phyloP scores from a whole-genome alignment of 129 eudicot species.

The Pulicaria dysenterica region DNA sequence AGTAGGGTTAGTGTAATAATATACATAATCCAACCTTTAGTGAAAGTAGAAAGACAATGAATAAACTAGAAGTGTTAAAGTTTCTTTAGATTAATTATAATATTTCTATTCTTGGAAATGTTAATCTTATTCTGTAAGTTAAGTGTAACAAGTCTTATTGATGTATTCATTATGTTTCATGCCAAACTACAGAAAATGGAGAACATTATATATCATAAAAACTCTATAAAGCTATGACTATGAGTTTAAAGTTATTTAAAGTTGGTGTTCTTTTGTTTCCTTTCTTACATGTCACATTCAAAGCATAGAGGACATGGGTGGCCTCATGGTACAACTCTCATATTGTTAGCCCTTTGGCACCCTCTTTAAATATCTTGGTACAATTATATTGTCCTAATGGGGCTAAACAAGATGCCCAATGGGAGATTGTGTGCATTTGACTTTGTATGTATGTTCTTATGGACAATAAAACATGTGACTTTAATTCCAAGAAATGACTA shows the following conservation, averaged over 20 bases:
- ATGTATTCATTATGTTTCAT: not conserved
- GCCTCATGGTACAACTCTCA: constrained; percentile 9
- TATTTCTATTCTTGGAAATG: not conserved
- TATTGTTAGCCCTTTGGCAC: constrained; percentile 10
- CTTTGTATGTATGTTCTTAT: not conserved
- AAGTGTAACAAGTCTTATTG: not conserved
- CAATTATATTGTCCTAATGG: constrained; percentile 23
- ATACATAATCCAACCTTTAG: not conserved
- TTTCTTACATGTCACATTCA: constrained; percentile 10
- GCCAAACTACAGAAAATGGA: not conserved
- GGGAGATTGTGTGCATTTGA: not conserved
- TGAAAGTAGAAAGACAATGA: not conserved
- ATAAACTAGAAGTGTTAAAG: not conserved
- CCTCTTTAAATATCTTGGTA: constrained; percentile 2
- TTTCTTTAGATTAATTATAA: not conserved
- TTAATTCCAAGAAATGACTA: too few species aligned
- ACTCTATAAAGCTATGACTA: not conserved
- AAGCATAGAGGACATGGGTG: constrained; percentile 19
- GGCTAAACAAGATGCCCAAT: constrained; percentile 9
- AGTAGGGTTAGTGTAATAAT: not conserved
- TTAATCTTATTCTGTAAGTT: not conserved
- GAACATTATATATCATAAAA: not conserved
- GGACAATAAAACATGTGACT: not conserved
- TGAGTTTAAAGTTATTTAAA: not conserved
- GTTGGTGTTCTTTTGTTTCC: constrained; percentile 17